Base-by-base conservation (phyloP, 352 stramenopile species). In the Globisporangium irregulare region DNA sequence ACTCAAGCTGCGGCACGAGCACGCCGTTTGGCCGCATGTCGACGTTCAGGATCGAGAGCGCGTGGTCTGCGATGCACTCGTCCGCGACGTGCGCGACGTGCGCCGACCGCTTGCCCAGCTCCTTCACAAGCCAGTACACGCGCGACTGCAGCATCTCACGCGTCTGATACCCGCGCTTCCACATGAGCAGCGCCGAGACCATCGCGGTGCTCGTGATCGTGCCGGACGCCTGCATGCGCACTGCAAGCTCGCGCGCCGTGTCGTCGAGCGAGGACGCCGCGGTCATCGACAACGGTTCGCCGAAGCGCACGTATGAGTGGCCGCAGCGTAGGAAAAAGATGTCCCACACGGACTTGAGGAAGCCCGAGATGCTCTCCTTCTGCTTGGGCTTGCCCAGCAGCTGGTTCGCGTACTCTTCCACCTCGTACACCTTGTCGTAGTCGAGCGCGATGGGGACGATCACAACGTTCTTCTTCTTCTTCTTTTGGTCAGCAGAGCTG, bases 381-480 rank as follows among this genome's bases (percentile, higher is more conserved):
- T 88, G 69, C 72, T 97, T 97, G 22, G 86, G 81, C 32, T 91
- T 92, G 54, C 90, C 90, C 20, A 97, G 78, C 34, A 96, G 64
- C 65, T 97, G 87, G 64, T 92, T 90, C 3, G 86, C 85, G 66
- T 97, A 97, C 38, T 90, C 86, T 67, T 92, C 77, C 12, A 93
- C 87, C 72, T 97, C 90, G 66, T 93, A 91, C 8, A 94, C 86
- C 41, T 93, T 91, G 73, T 97, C 90, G 66, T 97, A 97, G 69
- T 96, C 90, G 14, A 97, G 74, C 14, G 89, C 91, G 36, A 97
- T 93, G 0, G 90, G 90, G 1, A 97, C 90, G 1, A 97, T 68
- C 66, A 94, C 66, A 1, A 95, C 72, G 9, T 71, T 79, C 41
- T 85, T 86, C 61, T 78, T 88, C 65, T 27, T 78, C 43, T 20